A percentile compares a stretch with the other conserved stretches of the same genome.
Evolutionary conservation across 1,284 basidiomycete genomes (phyloP).

Genomic region (Bjerkandera adusta): DNA sequence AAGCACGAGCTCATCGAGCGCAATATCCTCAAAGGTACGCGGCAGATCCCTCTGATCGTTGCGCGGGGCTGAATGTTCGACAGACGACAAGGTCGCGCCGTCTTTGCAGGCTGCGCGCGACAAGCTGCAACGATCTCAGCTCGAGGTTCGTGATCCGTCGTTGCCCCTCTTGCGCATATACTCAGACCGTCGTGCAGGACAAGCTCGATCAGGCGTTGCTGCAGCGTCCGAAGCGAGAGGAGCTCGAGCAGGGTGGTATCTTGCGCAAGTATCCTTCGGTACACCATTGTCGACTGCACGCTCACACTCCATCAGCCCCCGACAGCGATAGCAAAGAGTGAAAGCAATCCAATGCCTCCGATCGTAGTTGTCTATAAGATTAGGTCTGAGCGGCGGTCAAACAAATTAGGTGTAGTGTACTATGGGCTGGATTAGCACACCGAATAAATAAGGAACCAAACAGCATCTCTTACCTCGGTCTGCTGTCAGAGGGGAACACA

Average conservation of each 20-base stretch:
- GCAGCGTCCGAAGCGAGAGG: constrained; percentile 62
- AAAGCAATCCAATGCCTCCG: too few species aligned
- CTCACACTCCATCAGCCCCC: too few species aligned
- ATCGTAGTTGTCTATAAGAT: neutral
- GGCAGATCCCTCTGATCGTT: neutral
- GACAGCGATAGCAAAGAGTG: too few species aligned
- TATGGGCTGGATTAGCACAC: neutral
- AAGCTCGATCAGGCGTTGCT: constrained; percentile 68
- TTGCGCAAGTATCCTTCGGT: constrained; percentile 34
- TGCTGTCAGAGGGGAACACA: too few species aligned
- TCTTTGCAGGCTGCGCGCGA: constrained; percentile 65
- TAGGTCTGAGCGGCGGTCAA: neutral
- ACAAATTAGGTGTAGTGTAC: constrained; percentile 5
- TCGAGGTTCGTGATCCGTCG: constrained; percentile 47
- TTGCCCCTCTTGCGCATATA: neutral
- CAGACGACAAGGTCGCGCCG: constrained; percentile 72
- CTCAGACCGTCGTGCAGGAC: constrained; percentile 42
- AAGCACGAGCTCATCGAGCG: constrained; percentile 67
- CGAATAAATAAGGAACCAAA: constrained; percentile 17
- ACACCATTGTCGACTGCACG: neutral
- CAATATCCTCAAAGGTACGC: constrained; percentile 73
- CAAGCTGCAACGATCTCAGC: constrained; percentile 63
- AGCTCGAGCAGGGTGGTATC: constrained; percentile 74
- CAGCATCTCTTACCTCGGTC: too few species aligned
- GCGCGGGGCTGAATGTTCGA: neutral